Evolutionary conservation across 371 early-diverging fungal species (phyloP), one percentile per base, ranked within the genome.

Genomic region (Capillidium heterosporum): DNA sequence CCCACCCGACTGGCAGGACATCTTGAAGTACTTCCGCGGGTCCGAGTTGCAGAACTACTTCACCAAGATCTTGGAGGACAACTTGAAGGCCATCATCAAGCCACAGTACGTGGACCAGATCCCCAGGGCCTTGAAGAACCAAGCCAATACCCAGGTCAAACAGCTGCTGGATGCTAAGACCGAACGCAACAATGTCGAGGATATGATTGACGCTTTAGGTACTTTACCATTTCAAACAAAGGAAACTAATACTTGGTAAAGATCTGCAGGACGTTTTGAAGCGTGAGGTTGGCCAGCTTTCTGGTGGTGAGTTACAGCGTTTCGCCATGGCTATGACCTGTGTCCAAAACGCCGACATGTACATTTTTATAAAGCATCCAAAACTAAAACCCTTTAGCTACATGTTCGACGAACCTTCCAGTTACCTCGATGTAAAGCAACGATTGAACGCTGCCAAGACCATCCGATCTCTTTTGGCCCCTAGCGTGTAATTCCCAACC

Each of bases 401-500:
- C 73, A 97, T 99, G 91, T 97, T 98, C 71, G 99, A 99, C 70
- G 99, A 99, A 73, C 99, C 99, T 54, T 95, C 98, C 28, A 88
- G 89, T 52, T 99, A 95, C 68, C 75, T 99, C 63, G 99, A 99
- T 77, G 99, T 99, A 48, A 97, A 96, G 83, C 99, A 99, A 76
- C 87, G 99, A 74, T 72, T 99, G 66, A 91, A 92, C 58, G 98
- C 95, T 60, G 97, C 98, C 52, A 77, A 78, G 47, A 89, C 91
- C 44, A 98, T 99, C 65, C 88, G 98, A 56, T 77, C 83, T 32
- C 71, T 99, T 58, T 73, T 93, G 42, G 60, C 68, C 41, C 74
- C 75, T 49, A 80, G 68, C 19, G 73, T 69, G 71, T 75, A 63
- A 51, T 65, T 65, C 23, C 26, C 2, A 24, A 31, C 7, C 23